Percentiles rank a stretch among this genome's conserved stretches.
phyloP scores from a whole-genome alignment of 345 rosid genomes.

The Euclidium syriacum region DNA sequence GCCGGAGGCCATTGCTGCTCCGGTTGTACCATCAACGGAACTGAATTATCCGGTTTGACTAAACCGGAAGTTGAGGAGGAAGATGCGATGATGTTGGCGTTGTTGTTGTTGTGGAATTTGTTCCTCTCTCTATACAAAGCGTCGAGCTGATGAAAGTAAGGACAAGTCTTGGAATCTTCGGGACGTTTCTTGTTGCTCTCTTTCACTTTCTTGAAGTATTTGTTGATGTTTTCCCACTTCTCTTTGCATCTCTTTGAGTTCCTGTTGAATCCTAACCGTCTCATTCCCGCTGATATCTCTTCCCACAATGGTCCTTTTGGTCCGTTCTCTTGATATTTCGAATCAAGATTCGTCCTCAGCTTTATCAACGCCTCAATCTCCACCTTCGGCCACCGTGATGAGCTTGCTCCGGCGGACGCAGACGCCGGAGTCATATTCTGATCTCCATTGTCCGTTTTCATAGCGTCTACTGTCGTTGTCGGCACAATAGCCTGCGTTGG shows the following conservation, averaged over 20 bases:
- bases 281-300: constrained; percentile 64
- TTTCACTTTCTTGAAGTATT: constrained; percentile 76
- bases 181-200: constrained; percentile 73
- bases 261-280: constrained; percentile 54
- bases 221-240: constrained; percentile 83
- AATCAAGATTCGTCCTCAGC: constrained; percentile 40
- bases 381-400: constrained; percentile 53
- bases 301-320: constrained; percentile 81
- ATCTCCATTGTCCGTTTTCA: constrained; percentile 31
- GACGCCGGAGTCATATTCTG: constrained; percentile 25
- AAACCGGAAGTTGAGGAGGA: constrained; percentile 25
- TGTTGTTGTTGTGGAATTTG: constrained; percentile 27
- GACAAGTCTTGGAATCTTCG: constrained; percentile 75
- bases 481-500: background rate
- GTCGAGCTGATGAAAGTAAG: constrained; percentile 67
- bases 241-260: constrained; percentile 75
- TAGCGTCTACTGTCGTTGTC: background rate
- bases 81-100: constrained; percentile 9
- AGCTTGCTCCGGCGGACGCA: constrained; percentile 19
- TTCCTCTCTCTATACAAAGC: constrained; percentile 52
- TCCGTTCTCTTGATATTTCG: constrained; percentile 44
- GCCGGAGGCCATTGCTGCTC: constrained; percentile 79
- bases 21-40: constrained; percentile 58
- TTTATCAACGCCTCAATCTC: constrained; percentile 46
- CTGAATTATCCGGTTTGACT: constrained; percentile 40